Conservation (phyloP, 192 early-diverging fungal species). For the Coemansia sp. region DNA sequence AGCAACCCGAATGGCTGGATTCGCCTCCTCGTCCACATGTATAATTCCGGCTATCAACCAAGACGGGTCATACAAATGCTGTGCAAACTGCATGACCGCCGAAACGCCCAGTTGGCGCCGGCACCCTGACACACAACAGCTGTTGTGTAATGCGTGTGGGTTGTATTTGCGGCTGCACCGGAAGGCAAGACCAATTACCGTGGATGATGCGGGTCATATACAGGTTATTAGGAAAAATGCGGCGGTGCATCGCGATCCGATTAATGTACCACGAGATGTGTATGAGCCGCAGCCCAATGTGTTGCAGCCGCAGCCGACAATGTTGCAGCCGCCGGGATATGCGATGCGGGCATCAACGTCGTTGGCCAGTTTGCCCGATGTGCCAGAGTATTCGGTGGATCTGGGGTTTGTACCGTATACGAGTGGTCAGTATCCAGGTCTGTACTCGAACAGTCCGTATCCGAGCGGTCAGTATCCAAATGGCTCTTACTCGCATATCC, state of each 20-base stretch:
- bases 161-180: conserved; percentile 44
- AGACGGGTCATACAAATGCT: conserved; percentile 42
- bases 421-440: neutral
- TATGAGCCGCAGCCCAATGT: neutral
- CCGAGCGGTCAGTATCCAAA: neutral
- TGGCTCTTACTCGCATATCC: neutral
- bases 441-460: neutral
- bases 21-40: conserved; percentile 5
- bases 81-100: conserved; percentile 62
- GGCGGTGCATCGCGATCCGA: conserved; percentile 42
- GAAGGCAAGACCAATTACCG: conserved; percentile 36
- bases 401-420: neutral
- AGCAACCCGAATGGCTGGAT: neutral
- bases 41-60: conserved; percentile 50
- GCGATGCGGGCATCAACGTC: neutral
- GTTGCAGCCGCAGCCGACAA: too few species aligned
- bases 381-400: conserved; percentile 3
- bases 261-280: conserved; percentile 9
- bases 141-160: conserved; percentile 69
- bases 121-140: conserved; percentile 60
- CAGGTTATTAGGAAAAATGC: conserved; percentile 53
- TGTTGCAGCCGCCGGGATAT: neutral
- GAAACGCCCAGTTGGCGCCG: conserved; percentile 66
- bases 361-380: conserved; percentile 1
- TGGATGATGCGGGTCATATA: conserved; percentile 35